Conservation (phyloP, 1,284 basidiomycete genomes). For the Cutaneotrichosporon sp. region DNA sequence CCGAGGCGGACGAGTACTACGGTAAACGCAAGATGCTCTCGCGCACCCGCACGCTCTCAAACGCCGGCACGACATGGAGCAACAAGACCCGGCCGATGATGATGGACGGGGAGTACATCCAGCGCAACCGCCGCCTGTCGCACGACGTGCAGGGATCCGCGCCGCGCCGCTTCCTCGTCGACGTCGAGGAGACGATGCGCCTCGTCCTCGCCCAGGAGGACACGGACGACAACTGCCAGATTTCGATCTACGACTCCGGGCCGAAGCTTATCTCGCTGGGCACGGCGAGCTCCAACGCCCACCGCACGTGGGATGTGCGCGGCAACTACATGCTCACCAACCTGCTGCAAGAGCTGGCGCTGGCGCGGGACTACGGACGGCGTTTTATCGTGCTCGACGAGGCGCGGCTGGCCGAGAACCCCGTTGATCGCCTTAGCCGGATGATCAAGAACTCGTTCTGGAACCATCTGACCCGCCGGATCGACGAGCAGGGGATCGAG, state of each 20-base stretch:
- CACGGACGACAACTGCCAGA: conserved; percentile 86
- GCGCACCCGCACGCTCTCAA: conserved; percentile 77
- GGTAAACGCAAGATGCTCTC: conserved; percentile 67
- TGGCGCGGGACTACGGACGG: conserved; percentile 90
- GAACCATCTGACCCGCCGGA: conserved; percentile 92
- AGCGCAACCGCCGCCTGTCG: conserved; percentile 68
- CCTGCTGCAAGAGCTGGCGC: conserved; percentile 94
- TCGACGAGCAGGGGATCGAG: conserved; percentile 94
- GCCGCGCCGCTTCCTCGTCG: conserved; percentile 81
- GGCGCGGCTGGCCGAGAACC: conserved; percentile 91
- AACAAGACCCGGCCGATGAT: conserved; percentile 56
- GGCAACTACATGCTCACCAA: conserved; percentile 99
- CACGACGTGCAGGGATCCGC: conserved; percentile 57
- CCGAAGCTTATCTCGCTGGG: conserved; percentile 95
- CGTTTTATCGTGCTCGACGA: conserved; percentile 98
- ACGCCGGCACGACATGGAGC: conserved; percentile 61
- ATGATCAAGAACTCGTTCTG: conserved; percentile 99
- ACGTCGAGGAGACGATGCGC: conserved; percentile 98
- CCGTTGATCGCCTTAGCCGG: conserved; percentile 89
- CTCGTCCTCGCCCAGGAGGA: conserved; percentile 96
- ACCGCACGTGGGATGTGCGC: conserved; percentile 92
- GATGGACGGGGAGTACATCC: conserved; percentile 70
- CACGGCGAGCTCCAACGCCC: conserved; percentile 94
- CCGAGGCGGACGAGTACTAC: conserved; percentile 76
- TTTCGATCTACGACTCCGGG: conserved; percentile 92